These are phyloP conservation scores for Botrytis fabae DNA, from an alignment of 2,329 filamentous ascomycete species.

Conservation along the genomic window DNA sequence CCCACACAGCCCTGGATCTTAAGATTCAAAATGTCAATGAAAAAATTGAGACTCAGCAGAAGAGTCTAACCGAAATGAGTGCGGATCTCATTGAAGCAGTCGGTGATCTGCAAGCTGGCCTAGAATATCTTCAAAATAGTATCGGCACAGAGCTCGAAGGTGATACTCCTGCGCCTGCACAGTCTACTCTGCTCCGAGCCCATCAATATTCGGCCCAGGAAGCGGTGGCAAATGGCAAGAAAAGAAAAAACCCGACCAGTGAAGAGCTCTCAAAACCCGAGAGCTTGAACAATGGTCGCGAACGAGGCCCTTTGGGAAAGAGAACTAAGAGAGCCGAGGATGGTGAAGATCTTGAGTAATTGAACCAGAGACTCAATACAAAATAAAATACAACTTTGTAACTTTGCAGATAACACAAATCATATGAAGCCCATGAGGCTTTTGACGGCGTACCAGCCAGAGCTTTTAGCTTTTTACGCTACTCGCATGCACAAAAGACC, in stretches of 20 bases:
- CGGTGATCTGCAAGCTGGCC: neutral
- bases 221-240: neutral
- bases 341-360: neutral
- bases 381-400: neutral
- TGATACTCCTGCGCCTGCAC: too few species aligned
- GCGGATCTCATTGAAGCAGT: neutral
- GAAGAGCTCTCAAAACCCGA: neutral
- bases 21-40: neutral
- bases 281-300: neutral
- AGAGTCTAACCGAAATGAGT: neutral
- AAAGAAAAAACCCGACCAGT: neutral
- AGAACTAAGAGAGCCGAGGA: neutral
- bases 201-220: neutral
- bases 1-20: neutral
- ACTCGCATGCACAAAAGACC: neutral
- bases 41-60: neutral
- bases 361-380: neutral
- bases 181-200: too few species aligned
- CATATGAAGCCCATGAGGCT: neutral
- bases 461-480: neutral
- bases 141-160: neutral
- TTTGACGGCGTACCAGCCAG: too few species aligned
- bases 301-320: neutral
- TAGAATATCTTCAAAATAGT: neutral
- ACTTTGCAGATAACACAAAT: neutral